Evolutionary conservation across 2,329 filamentous ascomycete species (phyloP).

Genomic region (Alternaria arbusti): DNA sequence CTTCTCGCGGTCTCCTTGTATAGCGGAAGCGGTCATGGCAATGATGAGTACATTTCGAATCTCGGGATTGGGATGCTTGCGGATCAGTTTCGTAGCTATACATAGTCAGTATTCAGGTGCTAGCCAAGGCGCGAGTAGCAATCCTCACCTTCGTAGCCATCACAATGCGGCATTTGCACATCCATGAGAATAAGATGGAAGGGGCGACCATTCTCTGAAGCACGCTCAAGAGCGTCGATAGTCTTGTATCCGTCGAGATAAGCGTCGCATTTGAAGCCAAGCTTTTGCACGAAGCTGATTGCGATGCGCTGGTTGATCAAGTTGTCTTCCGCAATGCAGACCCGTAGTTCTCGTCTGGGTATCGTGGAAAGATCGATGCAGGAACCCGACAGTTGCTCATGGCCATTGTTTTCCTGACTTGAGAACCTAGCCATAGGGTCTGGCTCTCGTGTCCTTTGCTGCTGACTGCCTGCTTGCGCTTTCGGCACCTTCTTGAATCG

Average conservation of each 20-base stretch:
- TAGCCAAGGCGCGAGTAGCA: neutral
- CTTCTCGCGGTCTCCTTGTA: conserved; percentile 92
- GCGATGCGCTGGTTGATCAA: conserved; percentile 94
- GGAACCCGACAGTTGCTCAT: conserved; percentile 46
- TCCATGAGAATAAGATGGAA: conserved; percentile 96
- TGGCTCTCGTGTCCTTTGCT: conserved; percentile 50
- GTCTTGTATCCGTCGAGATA: conserved; percentile 90
- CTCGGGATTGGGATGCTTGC: conserved; percentile 74
- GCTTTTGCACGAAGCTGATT: conserved; percentile 83
- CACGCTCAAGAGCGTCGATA: conserved; percentile 80
- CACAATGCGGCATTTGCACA: conserved; percentile 92
- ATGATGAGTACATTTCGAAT: conserved; percentile 90
- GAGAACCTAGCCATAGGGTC: conserved; percentile 65
- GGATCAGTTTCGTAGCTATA: conserved; percentile 77
- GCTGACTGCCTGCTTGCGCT: conserved; percentile 58
- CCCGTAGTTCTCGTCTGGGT: conserved; percentile 76
- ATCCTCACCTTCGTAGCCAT: conserved; percentile 73
- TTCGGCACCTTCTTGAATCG: conserved; percentile 82
- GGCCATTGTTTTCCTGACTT: conserved; percentile 53
- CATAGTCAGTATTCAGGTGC: conserved; percentile 14
- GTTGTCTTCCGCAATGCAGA: conserved; percentile 96
- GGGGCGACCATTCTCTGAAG: conserved; percentile 72
- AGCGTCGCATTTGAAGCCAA: conserved; percentile 86
- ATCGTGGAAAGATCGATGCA: conserved; percentile 67
- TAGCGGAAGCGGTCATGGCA: conserved; percentile 95